Evolutionary conservation across 169 alveolate genomes (phyloP).

Genomic region (Blepharisma undulans): DNA sequence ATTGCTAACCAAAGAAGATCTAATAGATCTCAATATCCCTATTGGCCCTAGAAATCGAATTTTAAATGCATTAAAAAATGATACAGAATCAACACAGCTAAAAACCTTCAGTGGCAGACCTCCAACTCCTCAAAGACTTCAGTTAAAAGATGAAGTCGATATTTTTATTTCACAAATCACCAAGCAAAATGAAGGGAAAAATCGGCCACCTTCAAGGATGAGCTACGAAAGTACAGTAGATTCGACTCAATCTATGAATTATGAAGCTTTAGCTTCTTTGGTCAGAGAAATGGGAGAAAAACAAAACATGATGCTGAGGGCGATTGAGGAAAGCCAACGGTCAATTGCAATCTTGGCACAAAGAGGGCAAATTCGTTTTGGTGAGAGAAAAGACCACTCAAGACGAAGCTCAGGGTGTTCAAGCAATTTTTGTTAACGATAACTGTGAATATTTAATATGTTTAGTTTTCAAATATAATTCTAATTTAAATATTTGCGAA

Average conservation of each 20-base stretch:
- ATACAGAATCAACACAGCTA: not conserved
- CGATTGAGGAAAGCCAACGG: not conserved
- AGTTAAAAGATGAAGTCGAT: conserved; percentile 28
- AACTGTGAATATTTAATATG: not conserved
- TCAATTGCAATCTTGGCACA: not conserved
- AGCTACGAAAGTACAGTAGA: not conserved
- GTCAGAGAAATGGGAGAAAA: not conserved
- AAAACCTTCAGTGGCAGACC: not conserved
- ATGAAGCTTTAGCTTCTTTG: not conserved
- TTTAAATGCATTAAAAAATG: not conserved
- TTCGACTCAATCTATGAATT: not conserved
- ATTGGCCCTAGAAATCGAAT: conserved; percentile 64
- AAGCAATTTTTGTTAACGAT: not conserved
- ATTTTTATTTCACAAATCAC: not conserved
- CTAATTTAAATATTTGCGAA: not conserved
- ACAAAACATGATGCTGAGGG: not conserved
- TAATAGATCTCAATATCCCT: conserved; percentile 59
- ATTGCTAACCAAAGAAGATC: conserved; percentile 50
- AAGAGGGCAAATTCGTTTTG: not conserved
- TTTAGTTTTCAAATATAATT: too few relatives aligned
- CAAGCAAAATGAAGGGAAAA: conserved; percentile 2
- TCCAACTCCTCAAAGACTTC: not conserved
- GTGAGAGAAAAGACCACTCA: not conserved
- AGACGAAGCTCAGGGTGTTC: not conserved
- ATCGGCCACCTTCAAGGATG: not conserved